A percentile compares a stretch with the other conserved stretches of the same genome.
Conservation (phyloP, 345 rosid species). For the Syzygium jambos region DNA sequence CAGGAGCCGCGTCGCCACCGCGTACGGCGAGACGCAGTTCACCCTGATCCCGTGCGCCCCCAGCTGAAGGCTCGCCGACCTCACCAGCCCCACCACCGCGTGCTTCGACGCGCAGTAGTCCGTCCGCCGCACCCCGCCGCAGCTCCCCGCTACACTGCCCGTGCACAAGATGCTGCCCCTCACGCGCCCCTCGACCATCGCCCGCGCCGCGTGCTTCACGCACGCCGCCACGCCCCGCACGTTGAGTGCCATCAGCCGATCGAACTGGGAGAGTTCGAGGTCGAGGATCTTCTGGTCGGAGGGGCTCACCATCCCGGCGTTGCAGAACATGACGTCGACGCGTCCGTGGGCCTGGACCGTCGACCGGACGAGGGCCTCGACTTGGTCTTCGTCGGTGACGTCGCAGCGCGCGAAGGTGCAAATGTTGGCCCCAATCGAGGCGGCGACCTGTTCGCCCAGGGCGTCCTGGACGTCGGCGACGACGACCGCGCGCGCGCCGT, state of each 20-base stretch:
- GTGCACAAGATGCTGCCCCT: constrained; percentile 21
- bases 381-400: constrained; percentile 14
- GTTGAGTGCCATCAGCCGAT: constrained; percentile 9
- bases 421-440: neutral
- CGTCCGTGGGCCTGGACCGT: constrained; percentile 4
- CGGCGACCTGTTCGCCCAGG: constrained; percentile 10
- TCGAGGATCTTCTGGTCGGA: constrained; percentile 11
- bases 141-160: constrained; percentile 7
- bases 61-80: constrained; percentile 14
- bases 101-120: constrained; percentile 18
- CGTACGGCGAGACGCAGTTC: constrained; percentile 14
- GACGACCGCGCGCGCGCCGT: constrained; percentile 1
- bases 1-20: constrained; percentile 7
- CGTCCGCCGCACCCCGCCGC: neutral
- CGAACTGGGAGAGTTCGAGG: constrained; percentile 2
- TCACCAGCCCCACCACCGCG: constrained; percentile 16
- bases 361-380: constrained; percentile 7
- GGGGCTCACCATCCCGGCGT: constrained; percentile 13
- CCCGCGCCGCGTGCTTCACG: constrained; percentile 21
- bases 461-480: constrained; percentile 15
- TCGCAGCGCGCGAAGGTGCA: constrained; percentile 13
- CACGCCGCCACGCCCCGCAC: constrained; percentile 13
- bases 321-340: constrained; percentile 34
- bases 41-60: constrained; percentile 15
- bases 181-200: constrained; percentile 10